These are phyloP conservation scores for Spirogloea muscicola DNA, from an alignment of 139 green algal genomes.

Conservation along the genomic window DNA sequence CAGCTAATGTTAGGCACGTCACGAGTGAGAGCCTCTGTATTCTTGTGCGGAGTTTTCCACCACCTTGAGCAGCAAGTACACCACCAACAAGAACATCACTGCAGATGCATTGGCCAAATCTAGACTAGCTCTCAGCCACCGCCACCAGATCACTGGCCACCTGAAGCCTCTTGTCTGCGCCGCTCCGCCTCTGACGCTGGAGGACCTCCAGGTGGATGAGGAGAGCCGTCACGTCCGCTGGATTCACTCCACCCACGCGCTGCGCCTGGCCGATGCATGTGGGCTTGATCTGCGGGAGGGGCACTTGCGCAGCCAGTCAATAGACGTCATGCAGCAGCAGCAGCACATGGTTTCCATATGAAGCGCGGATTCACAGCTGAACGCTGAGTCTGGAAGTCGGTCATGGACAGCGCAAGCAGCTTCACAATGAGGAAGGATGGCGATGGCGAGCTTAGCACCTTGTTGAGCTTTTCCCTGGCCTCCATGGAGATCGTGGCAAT, in stretches of 20 bases:
- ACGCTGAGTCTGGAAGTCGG: neutral
- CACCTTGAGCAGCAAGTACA: too few relatives aligned
- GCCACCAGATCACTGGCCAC: too few relatives aligned
- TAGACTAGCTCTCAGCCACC: too few relatives aligned
- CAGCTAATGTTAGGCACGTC: too few relatives aligned
- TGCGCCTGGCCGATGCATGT: slow-evolving; percentile 81
- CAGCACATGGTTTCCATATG: neutral
- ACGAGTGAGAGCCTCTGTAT: too few relatives aligned
- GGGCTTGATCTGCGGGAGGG: slow-evolving; percentile 53
- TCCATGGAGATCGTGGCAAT: slow-evolving; percentile 71
- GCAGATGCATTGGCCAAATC: too few relatives aligned
- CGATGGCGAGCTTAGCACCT: neutral
- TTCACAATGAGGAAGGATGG: neutral
- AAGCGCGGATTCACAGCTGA: neutral
- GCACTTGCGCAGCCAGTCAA: neutral
- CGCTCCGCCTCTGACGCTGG: slow-evolving; percentile 19
- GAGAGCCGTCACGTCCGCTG: slow-evolving; percentile 86
- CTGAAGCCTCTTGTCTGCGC: too few relatives aligned
- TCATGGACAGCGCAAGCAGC: neutral
- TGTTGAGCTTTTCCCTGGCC: slow-evolving; percentile 41
- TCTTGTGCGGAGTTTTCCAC: too few relatives aligned
- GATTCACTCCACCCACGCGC: slow-evolving; percentile 89
- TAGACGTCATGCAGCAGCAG: neutral
- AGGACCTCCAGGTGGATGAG: slow-evolving; percentile 81
- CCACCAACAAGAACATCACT: too few relatives aligned